Percentiles rank a stretch among this genome's conserved stretches.
Evolutionary conservation across 2,329 filamentous ascomycete species (phyloP).

Genomic region (Aspergillus niger): DNA sequence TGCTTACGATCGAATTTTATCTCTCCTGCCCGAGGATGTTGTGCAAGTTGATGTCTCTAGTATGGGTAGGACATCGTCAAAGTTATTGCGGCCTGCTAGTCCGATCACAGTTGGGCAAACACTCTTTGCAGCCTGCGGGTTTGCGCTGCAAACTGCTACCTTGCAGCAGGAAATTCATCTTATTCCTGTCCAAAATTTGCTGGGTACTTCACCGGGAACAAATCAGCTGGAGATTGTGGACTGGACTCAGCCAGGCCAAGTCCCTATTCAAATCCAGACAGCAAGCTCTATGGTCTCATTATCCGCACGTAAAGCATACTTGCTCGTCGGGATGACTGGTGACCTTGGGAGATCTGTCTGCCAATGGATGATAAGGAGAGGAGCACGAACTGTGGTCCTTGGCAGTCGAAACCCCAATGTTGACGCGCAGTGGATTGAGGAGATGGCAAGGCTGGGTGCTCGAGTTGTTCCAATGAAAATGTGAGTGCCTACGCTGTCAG

Average conservation of each 20-base stretch:
- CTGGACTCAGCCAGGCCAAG: background rate
- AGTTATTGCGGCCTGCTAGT: background rate
- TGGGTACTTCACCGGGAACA: background rate
- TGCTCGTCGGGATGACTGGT: conserved; percentile 6
- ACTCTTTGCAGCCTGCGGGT: background rate
- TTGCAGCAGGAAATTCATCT: background rate
- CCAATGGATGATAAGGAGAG: conserved; percentile 3
- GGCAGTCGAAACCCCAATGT: conserved; percentile 1
- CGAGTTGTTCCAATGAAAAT: background rate
- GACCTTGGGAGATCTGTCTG: conserved; percentile 2
- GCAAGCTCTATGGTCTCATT: conserved; percentile 1
- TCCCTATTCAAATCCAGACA: background rate
- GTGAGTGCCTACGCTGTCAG: background rate
- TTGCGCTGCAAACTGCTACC: background rate
- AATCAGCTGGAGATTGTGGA: background rate
- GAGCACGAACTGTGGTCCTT: conserved; percentile 4
- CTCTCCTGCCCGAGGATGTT: background rate
- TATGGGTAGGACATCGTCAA: background rate
- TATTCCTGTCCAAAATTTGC: background rate
- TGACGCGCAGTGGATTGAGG: conserved; percentile 2
- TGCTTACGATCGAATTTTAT: background rate
- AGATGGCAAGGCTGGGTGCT: conserved; percentile 3
- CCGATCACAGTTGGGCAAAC: background rate
- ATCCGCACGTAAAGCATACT: background rate
- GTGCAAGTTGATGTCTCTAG: background rate